Percentiles rank a stretch among this genome's conserved stretches.
Conservation (phyloP, 768 basidiomycete species). For the Lentinula sp. region DNA sequence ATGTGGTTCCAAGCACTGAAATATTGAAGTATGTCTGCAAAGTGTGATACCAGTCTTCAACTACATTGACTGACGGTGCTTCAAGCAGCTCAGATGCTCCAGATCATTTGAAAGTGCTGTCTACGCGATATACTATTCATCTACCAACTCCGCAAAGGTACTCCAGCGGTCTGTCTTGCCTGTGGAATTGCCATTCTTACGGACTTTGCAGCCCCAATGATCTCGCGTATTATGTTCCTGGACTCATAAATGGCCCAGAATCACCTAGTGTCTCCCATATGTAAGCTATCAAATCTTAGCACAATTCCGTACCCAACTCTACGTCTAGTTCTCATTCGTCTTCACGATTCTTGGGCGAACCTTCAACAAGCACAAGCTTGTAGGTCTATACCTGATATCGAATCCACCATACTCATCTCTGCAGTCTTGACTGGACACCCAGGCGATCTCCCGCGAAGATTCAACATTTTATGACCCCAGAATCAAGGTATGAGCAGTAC, state of each 20-base stretch:
- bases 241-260: conserved; percentile 1
- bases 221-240: background rate
- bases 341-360: background rate
- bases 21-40: background rate
- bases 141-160: conserved; percentile 7
- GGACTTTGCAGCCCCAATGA: conserved; percentile 1
- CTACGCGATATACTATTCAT: background rate
- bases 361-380: background rate
- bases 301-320: background rate
- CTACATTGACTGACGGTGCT: background rate
- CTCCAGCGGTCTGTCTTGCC: too few relatives aligned
- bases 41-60: background rate
- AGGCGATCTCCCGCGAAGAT: background rate
- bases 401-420: background rate
- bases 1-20: background rate
- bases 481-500: conserved; percentile 8
- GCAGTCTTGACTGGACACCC: background rate
- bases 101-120: background rate
- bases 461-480: conserved; percentile 12
- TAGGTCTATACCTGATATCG: background rate
- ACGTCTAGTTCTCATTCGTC: conserved; percentile 1
- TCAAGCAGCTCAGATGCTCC: background rate
- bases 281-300: background rate
- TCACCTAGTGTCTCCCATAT: conserved; percentile 1
- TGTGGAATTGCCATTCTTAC: background rate